Percentiles rank a stretch among this genome's conserved stretches.
These are phyloP conservation scores for Hygrophorus russula DNA, from an alignment of 768 basidiomycete genomes.

Conservation along the genomic window DNA sequence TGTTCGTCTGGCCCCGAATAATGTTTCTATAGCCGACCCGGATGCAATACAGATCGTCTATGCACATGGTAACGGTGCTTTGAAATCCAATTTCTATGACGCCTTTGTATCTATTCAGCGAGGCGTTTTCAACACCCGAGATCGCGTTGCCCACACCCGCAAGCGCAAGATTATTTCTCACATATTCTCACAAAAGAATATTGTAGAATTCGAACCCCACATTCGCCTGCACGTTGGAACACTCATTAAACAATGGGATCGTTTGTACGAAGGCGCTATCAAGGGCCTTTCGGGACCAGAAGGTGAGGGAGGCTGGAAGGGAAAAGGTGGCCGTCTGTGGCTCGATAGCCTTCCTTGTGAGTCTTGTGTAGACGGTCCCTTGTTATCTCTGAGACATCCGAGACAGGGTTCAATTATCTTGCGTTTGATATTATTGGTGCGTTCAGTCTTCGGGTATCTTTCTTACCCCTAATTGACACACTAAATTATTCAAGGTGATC, in stretches of 20 bases:
- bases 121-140: slow-evolving; percentile 71
- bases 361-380: slow-evolving; percentile 14
- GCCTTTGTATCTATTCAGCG: slow-evolving; percentile 67
- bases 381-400: neutral
- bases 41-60: slow-evolving; percentile 68
- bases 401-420: slow-evolving; percentile 40
- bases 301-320: slow-evolving; percentile 58
- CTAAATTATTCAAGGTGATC: slow-evolving; percentile 26
- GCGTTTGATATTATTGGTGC: slow-evolving; percentile 65
- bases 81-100: slow-evolving; percentile 72
- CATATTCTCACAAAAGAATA: slow-evolving; percentile 77
- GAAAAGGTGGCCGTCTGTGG: slow-evolving; percentile 55
- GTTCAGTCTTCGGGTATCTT: neutral
- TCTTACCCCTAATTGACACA: neutral
- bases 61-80: slow-evolving; percentile 74
- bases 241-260: slow-evolving; percentile 68
- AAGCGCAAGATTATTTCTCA: slow-evolving; percentile 89
- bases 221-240: slow-evolving; percentile 47
- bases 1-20: slow-evolving; percentile 66
- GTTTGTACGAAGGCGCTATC: slow-evolving; percentile 41
- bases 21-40: slow-evolving; percentile 69
- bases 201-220: slow-evolving; percentile 79
- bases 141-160: slow-evolving; percentile 68
- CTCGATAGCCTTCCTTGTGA: slow-evolving; percentile 63
- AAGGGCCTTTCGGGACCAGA: slow-evolving; percentile 48